A percentile compares a stretch with the other conserved stretches of the same genome.
phyloP scores from a whole-genome alignment of 2,329 filamentous ascomycete species.

The Dryadomyces quercivorus region DNA sequence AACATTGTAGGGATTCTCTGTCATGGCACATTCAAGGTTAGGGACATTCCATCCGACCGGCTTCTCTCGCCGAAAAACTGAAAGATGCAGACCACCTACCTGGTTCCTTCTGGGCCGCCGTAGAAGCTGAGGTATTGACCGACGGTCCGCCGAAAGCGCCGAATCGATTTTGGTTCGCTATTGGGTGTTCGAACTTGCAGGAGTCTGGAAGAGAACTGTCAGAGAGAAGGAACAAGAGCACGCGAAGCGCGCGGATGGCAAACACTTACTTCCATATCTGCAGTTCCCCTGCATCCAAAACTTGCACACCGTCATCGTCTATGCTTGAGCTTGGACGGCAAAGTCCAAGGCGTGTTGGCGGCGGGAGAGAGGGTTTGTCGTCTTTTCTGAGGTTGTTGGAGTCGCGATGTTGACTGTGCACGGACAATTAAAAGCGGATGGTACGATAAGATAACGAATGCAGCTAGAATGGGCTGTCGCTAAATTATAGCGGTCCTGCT shows the following conservation, averaged over 20 bases:
- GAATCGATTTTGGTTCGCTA: conserved; percentile 41
- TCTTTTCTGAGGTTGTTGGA: not conserved
- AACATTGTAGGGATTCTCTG: conserved; percentile 33
- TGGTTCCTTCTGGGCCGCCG: not conserved
- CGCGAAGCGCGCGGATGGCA: not conserved
- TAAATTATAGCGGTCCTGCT: no score
- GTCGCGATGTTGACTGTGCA: not conserved
- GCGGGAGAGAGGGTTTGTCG: not conserved
- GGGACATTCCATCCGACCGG: not conserved
- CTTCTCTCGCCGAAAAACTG: not conserved
- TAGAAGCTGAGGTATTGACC: not conserved
- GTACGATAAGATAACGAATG: no score
- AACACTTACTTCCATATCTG: conserved; percentile 32
- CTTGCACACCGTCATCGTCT: conserved; percentile 25
- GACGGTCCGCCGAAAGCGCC: conserved; percentile 19
- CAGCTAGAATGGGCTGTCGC: no score
- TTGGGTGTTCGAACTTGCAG: conserved; percentile 43
- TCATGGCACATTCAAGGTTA: conserved; percentile 4
- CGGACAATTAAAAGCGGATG: not conserved
- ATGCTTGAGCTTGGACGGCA: not conserved
- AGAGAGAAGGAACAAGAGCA: not conserved
- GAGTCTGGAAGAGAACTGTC: conserved; percentile 23
- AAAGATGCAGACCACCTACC: not conserved
- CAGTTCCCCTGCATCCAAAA: conserved; percentile 40
- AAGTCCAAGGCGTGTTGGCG: not conserved